Conservation (phyloP, 257 asterid species). For the Nicotiana sylvestris region DNA sequence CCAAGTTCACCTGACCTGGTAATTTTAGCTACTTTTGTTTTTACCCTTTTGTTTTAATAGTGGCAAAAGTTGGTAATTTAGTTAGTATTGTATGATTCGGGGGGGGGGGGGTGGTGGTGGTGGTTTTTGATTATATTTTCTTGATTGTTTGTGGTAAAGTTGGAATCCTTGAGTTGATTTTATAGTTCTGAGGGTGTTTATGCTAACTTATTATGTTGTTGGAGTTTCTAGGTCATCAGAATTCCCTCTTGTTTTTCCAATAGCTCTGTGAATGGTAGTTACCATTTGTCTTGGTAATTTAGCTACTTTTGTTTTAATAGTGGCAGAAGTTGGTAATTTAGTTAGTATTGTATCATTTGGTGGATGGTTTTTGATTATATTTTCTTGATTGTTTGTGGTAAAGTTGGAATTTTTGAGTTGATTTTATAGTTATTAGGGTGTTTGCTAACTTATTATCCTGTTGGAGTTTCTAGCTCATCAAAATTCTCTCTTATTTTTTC, state of each 20-base stretch:
- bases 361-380: background rate
- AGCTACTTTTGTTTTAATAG: background rate
- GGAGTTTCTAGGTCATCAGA: background rate
- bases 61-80: background rate
- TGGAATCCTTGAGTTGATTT: background rate
- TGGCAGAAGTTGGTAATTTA: no score
- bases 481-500: background rate
- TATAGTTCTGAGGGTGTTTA: no score
- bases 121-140: background rate
- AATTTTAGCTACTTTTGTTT: conserved; percentile 7
- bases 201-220: background rate
- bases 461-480: background rate
- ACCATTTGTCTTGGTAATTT: no score
- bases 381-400: background rate
- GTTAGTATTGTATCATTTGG: no score
- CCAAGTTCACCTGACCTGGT: conserved; percentile 71
- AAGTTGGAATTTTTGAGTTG: background rate
- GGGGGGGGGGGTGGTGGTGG: no score
- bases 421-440: background rate
- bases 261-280: background rate
- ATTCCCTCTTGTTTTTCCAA: background rate
- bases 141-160: background rate
- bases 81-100: no score
- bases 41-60: background rate
- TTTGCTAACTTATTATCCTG: background rate